These are phyloP conservation scores for Mycena galericulata DNA, from an alignment of 768 basidiomycete species.

Conservation along the genomic window DNA sequence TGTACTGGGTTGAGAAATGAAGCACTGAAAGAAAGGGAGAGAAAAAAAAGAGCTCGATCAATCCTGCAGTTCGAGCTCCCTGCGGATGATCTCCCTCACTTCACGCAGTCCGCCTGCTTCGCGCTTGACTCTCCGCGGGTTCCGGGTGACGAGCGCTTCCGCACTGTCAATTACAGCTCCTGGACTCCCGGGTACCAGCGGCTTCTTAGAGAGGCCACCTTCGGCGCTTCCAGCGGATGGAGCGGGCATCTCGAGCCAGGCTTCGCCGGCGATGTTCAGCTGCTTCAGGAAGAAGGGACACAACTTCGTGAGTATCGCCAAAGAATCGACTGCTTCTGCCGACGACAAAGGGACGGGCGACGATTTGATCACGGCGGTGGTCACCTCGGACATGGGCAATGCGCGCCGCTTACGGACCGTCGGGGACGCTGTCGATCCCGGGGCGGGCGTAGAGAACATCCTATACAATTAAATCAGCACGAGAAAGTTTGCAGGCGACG, in stretches of 20 bases:
- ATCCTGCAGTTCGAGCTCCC: constrained; percentile 81
- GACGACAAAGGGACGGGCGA: constrained; percentile 84
- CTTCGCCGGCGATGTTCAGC: constrained; percentile 68
- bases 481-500: background rate
- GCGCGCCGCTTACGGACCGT: constrained; percentile 77
- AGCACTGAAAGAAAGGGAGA: constrained; percentile 40
- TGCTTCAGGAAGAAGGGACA: constrained; percentile 86
- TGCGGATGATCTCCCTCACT: constrained; percentile 84
- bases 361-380: constrained; percentile 79
- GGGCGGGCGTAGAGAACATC: constrained; percentile 76
- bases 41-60: constrained; percentile 52
- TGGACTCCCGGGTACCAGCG: constrained; percentile 58
- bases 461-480: constrained; percentile 47
- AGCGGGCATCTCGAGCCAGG: constrained; percentile 75
- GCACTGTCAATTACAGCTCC: constrained; percentile 70
- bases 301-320: constrained; percentile 71
- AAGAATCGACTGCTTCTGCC: constrained; percentile 82
- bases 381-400: constrained; percentile 75
- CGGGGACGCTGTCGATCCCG: constrained; percentile 62
- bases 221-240: constrained; percentile 41
- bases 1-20: constrained; percentile 27
- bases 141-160: constrained; percentile 71
- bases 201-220: constrained; percentile 55
- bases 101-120: constrained; percentile 82
- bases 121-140: constrained; percentile 77